A percentile compares a stretch with the other conserved stretches of the same genome.
Evolutionary conservation across 306 rosid species (phyloP).

Genomic region (Styphnolobium japonicum): DNA sequence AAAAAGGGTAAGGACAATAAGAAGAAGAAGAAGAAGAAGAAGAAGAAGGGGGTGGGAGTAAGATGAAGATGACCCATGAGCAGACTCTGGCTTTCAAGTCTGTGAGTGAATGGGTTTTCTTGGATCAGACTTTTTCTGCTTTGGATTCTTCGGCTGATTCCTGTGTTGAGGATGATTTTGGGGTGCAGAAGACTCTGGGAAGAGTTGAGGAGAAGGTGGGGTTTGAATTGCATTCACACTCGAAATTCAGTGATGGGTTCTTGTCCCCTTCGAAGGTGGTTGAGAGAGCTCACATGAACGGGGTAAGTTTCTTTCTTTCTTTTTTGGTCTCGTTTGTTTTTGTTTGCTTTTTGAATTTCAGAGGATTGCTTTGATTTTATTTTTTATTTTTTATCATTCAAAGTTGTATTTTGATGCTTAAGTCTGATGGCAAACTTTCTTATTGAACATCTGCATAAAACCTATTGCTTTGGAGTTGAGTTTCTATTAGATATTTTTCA

Average conservation of each 20-base stretch:
- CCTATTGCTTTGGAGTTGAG: background rate
- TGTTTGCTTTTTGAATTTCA: background rate
- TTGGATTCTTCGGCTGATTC: slow-evolving; percentile 46
- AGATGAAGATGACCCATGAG: slow-evolving; percentile 86
- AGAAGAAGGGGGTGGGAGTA: slow-evolving; percentile 75
- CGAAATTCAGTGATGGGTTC: slow-evolving; percentile 94
- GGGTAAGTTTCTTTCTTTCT: slow-evolving; percentile 51
- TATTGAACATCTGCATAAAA: background rate
- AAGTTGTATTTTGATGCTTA: background rate
- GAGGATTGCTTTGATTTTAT: background rate
- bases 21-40: no score
- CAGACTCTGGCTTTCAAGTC: slow-evolving; percentile 69
- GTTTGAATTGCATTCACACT: slow-evolving; percentile 90
- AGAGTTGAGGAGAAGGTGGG: slow-evolving; percentile 63
- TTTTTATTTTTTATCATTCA: background rate
- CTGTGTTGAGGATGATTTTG: slow-evolving; percentile 80
- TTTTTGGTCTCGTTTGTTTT: no score
- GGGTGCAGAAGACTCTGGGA: slow-evolving; percentile 63
- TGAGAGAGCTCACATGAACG: slow-evolving; percentile 80
- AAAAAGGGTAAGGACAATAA: slow-evolving; percentile 39
- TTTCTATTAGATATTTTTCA: background rate
- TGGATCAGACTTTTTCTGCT: slow-evolving; percentile 55
- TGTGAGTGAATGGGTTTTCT: slow-evolving; percentile 78
- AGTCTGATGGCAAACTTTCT: background rate
- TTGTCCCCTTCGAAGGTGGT: slow-evolving; percentile 84